Base-by-base conservation (phyloP, 352 stramenopile genomes). In the Globisporangium ultimum region DNA sequence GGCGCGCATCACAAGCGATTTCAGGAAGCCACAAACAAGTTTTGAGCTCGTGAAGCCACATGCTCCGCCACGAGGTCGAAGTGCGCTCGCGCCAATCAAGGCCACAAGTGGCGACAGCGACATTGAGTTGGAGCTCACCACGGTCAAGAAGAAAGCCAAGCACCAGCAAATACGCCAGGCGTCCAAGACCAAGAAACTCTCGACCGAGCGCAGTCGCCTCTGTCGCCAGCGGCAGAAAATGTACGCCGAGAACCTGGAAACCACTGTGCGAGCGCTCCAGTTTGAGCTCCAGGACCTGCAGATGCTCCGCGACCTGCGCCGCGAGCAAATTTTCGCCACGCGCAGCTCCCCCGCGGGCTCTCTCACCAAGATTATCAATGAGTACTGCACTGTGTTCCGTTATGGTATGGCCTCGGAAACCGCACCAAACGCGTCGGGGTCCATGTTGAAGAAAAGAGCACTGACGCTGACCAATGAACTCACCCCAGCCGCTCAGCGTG, bases 401-500 rank as follows among this genome's bases (percentile, higher is more conserved):
- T 24, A 57, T 32, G 60, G 60, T n/a, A 47, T 61, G 24, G 12
- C 40, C 18, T 38, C 17, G 0, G 58, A 64, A 21, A 1, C 24
- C 0, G 9, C 20, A 15, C 15, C 24, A 32, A 32, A 32, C 24
- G 24, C 24, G 5, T 32, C 18, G 41, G 14, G 17, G 8, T 42
- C 24, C 21, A 14, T 13, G 21, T 12, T 13, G 7, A 73, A 67
- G 51, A 82, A 78, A 51, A 63, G 66, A 9, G 18, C 65, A 17
- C 51, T 72, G 20, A 28, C 55, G 17, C 34, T 45, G 46, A 48
- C 38, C 13, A 60, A 62, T 15, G 54, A 66, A 51, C 69, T 62
- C 6, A 59, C 66, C 28, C 57, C 68, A 20, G 60, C 77, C 17
- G 43, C 60, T 12, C 73, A 82, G 49, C 61, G 70, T 40, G 71